Evolutionary conservation across 306 rosid species (phyloP).

Genomic region (Ammopiptanthus mongolicus): DNA sequence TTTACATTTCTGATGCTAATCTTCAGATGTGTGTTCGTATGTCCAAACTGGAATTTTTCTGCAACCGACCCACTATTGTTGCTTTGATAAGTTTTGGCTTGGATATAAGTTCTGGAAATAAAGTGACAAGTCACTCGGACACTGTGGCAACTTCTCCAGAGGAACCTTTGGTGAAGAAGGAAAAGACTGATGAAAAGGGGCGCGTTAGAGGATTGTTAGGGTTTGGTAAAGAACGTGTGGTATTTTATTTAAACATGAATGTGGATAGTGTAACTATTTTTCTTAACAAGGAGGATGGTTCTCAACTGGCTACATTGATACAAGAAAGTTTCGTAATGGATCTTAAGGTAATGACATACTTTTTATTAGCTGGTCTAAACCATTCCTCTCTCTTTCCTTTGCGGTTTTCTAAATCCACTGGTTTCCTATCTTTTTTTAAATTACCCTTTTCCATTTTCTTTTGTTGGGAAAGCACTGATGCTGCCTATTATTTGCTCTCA

Average conservation of each 20-base stretch:
- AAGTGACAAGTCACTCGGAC: slow-evolving; percentile 31
- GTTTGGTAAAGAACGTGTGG: slow-evolving; percentile 80
- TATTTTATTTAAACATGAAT: slow-evolving; percentile 80
- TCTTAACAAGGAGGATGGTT: slow-evolving; percentile 94
- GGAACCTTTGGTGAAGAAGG: slow-evolving; percentile 38
- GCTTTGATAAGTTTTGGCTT: slow-evolving; percentile 83
- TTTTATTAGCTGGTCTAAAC: background rate
- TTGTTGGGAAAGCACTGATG: background rate
- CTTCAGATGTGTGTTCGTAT: slow-evolving; percentile 81
- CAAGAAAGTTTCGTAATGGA: slow-evolving; percentile 86
- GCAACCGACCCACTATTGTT: slow-evolving; percentile 89
- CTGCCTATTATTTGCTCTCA: background rate
- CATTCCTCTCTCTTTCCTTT: background rate
- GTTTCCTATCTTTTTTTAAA: background rate
- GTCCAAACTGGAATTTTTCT: slow-evolving; percentile 86
- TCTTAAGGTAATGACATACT: slow-evolving; percentile 59
- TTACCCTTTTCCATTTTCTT: background rate
- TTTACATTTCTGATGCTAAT: slow-evolving; percentile 27
- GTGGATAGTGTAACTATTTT: slow-evolving; percentile 79
- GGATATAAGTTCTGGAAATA: slow-evolving; percentile 55
- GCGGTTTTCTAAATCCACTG: background rate
- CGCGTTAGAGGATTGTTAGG: slow-evolving; percentile 84
- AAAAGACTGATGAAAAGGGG: slow-evolving; percentile 64
- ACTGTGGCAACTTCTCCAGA: slow-evolving; percentile 34
- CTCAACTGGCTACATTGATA: slow-evolving; percentile 81